phyloP scores from a whole-genome alignment of 768 basidiomycete species.

The Strobilomyces dryophilus region DNA sequence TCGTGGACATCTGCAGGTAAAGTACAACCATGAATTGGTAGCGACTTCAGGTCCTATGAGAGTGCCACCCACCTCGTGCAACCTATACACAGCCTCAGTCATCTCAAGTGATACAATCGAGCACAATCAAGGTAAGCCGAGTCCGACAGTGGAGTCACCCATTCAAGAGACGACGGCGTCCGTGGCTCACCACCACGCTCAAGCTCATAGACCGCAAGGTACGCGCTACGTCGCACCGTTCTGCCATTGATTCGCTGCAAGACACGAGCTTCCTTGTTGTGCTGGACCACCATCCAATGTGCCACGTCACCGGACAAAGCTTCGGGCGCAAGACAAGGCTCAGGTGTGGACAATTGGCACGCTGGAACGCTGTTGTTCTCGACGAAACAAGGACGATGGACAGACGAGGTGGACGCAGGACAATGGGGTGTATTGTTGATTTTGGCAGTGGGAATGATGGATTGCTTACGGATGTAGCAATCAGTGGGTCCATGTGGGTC shows the following conservation, averaged over 20 bases:
- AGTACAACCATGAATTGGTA: not conserved
- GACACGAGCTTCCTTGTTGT: too few species aligned
- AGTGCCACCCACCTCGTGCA: not conserved
- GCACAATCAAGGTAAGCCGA: too few species aligned
- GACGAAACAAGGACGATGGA: not conserved
- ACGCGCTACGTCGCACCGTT: too few species aligned
- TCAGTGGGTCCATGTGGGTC: slow-evolving; percentile 28
- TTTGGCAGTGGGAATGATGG: slow-evolving; percentile 9
- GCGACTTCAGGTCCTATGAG: not conserved
- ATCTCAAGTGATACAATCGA: not conserved
- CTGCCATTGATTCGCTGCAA: too few species aligned
- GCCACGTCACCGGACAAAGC: not conserved
- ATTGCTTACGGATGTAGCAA: slow-evolving; percentile 21
- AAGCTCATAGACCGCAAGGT: too few species aligned
- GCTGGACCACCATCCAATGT: too few species aligned
- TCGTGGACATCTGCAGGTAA: not conserved
- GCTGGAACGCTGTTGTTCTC: not conserved
- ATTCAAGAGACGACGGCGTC: not conserved
- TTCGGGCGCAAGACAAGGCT: too few species aligned
- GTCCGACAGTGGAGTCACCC: not conserved
- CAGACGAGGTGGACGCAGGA: not conserved
- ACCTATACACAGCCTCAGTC: not conserved
- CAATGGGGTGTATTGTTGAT: slow-evolving; percentile 7
- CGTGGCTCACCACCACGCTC: too few species aligned
- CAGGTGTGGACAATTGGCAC: slow-evolving; percentile 5